These are phyloP conservation scores for Apiotrichum veenhuisii DNA, from an alignment of 1,284 basidiomycete genomes.

Conservation along the genomic window DNA sequence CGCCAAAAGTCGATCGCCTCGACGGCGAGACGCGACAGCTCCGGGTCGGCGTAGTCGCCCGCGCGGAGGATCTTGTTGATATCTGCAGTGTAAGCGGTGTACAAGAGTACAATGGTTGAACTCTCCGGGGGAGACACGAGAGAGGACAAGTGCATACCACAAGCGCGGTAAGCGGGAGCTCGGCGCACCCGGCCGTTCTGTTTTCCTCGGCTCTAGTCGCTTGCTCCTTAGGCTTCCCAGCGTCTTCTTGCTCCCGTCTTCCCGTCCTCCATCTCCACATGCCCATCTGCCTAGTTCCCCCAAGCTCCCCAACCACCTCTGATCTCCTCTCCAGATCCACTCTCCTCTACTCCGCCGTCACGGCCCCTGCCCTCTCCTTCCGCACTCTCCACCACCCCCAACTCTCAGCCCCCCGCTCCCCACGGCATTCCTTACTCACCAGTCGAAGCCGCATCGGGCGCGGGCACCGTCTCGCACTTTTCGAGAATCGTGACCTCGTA, in stretches of 20 bases:
- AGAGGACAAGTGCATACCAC: too few species aligned
- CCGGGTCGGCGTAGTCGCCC: slow-evolving; percentile 47
- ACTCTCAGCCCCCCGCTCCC: neutral
- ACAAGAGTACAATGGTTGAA: neutral
- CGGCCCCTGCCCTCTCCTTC: too few species aligned
- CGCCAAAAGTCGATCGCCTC: slow-evolving; percentile 48
- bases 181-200: neutral
- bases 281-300: too few species aligned
- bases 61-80: slow-evolving; percentile 50
- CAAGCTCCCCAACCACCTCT: too few species aligned
- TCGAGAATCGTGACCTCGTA: slow-evolving; percentile 49
- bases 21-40: slow-evolving; percentile 38
- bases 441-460: slow-evolving; percentile 48
- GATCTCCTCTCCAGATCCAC: too few species aligned
- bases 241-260: too few species aligned
- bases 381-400: neutral
- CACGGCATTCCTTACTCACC: slow-evolving; percentile 26
- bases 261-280: too few species aligned
- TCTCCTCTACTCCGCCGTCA: too few species aligned
- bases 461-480: slow-evolving; percentile 41
- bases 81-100: slow-evolving; percentile 23
- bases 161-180: neutral
- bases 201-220: too few species aligned
- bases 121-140: too few species aligned
- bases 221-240: too few species aligned